Evolutionary conservation across 2,329 filamentous ascomycete species (phyloP).

Genomic region (Fusarium torulosum): DNA sequence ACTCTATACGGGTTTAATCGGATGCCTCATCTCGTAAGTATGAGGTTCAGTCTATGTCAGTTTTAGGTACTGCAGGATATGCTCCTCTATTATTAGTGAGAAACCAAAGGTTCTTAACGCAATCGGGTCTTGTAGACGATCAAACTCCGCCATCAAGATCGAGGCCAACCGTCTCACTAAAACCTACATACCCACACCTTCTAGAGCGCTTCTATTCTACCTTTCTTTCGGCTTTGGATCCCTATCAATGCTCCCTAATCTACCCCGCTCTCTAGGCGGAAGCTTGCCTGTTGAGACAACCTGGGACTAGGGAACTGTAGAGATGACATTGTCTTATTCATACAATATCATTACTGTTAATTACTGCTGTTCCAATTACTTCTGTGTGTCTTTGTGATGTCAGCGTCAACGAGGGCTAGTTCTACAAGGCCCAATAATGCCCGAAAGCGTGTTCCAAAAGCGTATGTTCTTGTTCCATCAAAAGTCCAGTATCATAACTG

Average conservation of each 20-base stretch:
- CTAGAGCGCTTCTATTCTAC: slow-evolving; percentile 21
- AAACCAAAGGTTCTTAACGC: slow-evolving; percentile 20
- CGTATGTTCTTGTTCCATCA: slow-evolving; percentile 12
- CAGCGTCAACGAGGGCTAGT: slow-evolving; percentile 16
- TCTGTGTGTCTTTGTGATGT: neutral
- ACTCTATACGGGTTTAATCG: neutral
- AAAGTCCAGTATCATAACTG: neutral
- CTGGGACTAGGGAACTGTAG: neutral
- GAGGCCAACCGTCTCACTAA: slow-evolving; percentile 10
- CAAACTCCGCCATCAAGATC: slow-evolving; percentile 14
- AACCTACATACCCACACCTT: slow-evolving; percentile 20
- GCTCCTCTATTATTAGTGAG: neutral
- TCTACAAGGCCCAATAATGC: slow-evolving; percentile 21
- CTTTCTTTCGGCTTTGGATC: slow-evolving; percentile 3
- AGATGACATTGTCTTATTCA: neutral
- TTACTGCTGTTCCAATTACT: neutral
- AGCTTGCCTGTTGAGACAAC: slow-evolving; percentile 1
- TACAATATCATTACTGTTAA: slow-evolving; percentile 5
- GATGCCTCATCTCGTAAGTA: neutral
- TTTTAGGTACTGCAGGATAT: neutral
- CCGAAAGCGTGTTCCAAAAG: slow-evolving; percentile 37
- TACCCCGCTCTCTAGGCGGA: slow-evolving; percentile 27
- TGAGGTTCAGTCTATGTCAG: neutral
- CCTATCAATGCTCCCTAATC: slow-evolving; percentile 10
- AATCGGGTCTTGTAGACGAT: slow-evolving; percentile 36